Base-by-base conservation (phyloP, 805 yeast species). In the Zygosaccharomyces rouxii region DNA sequence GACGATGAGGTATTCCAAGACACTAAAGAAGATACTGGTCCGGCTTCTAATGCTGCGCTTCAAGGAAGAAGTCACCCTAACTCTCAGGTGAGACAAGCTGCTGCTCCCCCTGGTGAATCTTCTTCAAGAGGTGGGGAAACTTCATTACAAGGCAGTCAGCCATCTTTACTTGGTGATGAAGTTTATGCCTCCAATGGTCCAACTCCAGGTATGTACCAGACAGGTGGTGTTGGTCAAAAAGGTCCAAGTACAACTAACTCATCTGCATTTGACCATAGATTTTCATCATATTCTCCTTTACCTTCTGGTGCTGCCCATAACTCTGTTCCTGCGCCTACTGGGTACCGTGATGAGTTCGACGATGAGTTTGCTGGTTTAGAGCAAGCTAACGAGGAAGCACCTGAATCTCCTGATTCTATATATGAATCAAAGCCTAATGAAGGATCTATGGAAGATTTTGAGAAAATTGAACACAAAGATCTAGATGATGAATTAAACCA, bases 311-410 rank as follows among this genome's bases (percentile, higher is more conserved):
- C 19, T 39, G 22, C 31, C 16, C 49, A 55, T 19, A 52, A 46
- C 16, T 42, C 51, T 14, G 55, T 46, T 2, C 49, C 48, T 5
- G 39, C 38, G 6, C 19, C 37, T 14, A 7, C 26, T 29, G 37
- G 28, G 5, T 41, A 29, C 35, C 52, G 50, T 40, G 63, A 61
- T 50, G 60, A 55, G 16, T 72, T 71, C 51, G 76, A 68, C 50
- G 74, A 71, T 53, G 76, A 71, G 38, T 75, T 75, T 57, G 71
- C 66, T 26, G 78, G 71, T 11, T 58, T 74, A 49, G 76, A 71
- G 47, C 73, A 71, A 41, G 74, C 74, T 28, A 69, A 72, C 1
- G 70, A 65, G 29, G 74, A 68, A 41, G 68, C 60, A 5, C 65
- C 60, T 18, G 56, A 51, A 38, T 55, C 57, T 4, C 65, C 60